Conservation (phyloP, 2,329 filamentous ascomycete genomes). For the Penicillium fuscoglaucum region DNA sequence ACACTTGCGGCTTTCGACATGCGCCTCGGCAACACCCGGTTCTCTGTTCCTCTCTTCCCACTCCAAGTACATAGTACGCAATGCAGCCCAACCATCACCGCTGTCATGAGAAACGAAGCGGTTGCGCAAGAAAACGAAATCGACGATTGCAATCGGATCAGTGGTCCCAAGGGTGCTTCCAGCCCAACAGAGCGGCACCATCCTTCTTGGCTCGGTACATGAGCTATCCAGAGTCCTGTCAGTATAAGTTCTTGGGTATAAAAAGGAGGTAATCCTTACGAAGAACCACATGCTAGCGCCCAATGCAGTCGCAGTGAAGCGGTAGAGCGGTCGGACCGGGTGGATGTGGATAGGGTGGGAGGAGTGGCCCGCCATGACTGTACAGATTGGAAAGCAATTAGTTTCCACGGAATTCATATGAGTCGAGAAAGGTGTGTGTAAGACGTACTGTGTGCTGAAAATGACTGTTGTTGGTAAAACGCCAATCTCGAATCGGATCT, state of each 20-base stretch:
- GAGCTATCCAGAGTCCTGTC: conserved; percentile 58
- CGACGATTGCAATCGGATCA: conserved; percentile 47
- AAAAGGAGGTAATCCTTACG: conserved; percentile 52
- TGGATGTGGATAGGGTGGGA: conserved; percentile 53
- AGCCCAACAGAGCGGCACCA: conserved; percentile 83
- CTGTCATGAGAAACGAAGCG: background rate
- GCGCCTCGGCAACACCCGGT: conserved; percentile 1
- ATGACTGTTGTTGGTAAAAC: conserved; percentile 9
- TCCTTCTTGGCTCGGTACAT: conserved; percentile 98
- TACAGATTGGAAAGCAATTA: background rate
- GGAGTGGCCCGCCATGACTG: conserved; percentile 42
- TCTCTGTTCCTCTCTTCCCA: background rate
- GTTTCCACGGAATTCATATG: background rate
- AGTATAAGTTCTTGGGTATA: conserved; percentile 12
- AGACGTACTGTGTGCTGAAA: conserved; percentile 17
- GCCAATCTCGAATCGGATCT: conserved; percentile 8
- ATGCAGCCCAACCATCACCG: background rate
- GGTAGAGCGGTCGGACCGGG: conserved; percentile 69
- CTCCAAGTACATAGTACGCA: conserved; percentile 2
- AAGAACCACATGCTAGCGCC: conserved; percentile 99
- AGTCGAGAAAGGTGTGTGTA: background rate
- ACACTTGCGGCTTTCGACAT: background rate
- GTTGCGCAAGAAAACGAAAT: conserved; percentile 2
- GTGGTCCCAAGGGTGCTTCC: conserved; percentile 97
- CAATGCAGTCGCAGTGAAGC: conserved; percentile 80